A percentile compares a stretch with the other conserved stretches of the same genome.
Conservation (phyloP, 148 eudicot genomes). For the Vaccinium macrocarpon region DNA sequence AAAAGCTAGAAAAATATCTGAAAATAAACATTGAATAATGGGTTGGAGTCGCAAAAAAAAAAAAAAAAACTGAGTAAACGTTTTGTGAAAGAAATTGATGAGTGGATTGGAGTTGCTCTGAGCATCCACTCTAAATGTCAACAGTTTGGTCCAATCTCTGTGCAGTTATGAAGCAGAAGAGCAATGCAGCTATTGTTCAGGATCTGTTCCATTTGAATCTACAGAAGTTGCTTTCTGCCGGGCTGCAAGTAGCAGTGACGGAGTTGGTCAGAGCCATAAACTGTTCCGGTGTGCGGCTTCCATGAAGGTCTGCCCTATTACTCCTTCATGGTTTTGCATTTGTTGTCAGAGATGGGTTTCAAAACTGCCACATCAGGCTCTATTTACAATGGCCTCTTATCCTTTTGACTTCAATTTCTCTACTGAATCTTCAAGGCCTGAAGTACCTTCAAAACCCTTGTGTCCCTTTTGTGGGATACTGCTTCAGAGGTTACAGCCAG, state of each 20-base stretch:
- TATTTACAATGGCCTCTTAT: slow-evolving; percentile 42
- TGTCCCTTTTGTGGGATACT: slow-evolving; percentile 94
- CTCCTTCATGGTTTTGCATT: slow-evolving; percentile 70
- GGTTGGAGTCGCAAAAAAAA: neutral
- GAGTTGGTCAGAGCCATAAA: slow-evolving; percentile 48
- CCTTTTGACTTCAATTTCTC: slow-evolving; percentile 38
- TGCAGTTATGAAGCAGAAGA: slow-evolving; percentile 41
- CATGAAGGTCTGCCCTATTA: slow-evolving; percentile 67
- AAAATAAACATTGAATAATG: neutral
- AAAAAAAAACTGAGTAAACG: neutral
- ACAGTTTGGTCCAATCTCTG: slow-evolving; percentile 31
- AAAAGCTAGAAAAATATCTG: neutral
- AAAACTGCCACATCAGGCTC: slow-evolving; percentile 48
- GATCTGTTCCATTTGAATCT: slow-evolving; percentile 63
- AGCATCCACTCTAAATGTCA: slow-evolving; percentile 4
- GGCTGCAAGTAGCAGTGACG: slow-evolving; percentile 26
- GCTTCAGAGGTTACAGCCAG: slow-evolving; percentile 72
- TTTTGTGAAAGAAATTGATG: neutral
- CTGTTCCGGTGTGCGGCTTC: slow-evolving; percentile 66
- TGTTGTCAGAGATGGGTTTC: slow-evolving; percentile 68
- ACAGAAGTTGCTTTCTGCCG: slow-evolving; percentile 60
- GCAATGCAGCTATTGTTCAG: slow-evolving; percentile 63
- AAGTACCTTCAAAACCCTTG: slow-evolving; percentile 37
- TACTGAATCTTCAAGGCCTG: slow-evolving; percentile 16
- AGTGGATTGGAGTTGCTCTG: neutral